Evolutionary conservation across 2,329 filamentous ascomycete species (phyloP), one percentile per base, ranked within the genome.

Genomic region (Trichoderma atrobrunneum): DNA sequence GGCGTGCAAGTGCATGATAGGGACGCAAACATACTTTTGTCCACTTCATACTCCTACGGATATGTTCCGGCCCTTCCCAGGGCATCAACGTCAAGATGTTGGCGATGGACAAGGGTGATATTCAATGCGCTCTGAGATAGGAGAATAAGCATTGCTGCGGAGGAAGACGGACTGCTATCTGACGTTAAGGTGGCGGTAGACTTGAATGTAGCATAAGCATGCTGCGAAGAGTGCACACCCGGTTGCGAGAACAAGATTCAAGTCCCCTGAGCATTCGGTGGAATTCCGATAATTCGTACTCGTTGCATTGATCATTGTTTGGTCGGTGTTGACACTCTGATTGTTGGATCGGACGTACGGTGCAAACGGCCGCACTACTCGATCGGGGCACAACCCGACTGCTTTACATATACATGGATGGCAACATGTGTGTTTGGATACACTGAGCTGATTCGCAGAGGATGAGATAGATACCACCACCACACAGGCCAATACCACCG

Each of bases 301-400:
- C 34, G 56, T 32, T 28, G 36, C 36, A 60, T 16, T 34, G 56
- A n/a, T 6, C 39, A 30, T 39, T 24, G 18, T 48, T 51, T 57
- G 51, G 56, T 26, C 21, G 21, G 8, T 43, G 32, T 32, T 69
- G 56, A 26, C 16, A 26, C 3, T 51, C n/a, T 18, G 14, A 5
- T 48, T 34, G 54, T 51, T 60, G 36, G 54, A 48, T 48, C 11
- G 18, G 2, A 28, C 51, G 21, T n/a, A 24, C 5, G 16, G 28
- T 24, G 43, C 51, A 59, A 71, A 71, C 69, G 51, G 30, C 26
- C 56, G 28, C 61, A 66, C 30, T 56, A 34, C 39, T 70, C 26
- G 21, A 28, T 36, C 16, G 28, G 48, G 36, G 26, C 30, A 56
- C n/a, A 56, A 30, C 48, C n/a, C n/a, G 61, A 26, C n/a, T 60